phyloP scores from a whole-genome alignment of 2,329 filamentous ascomycete species.

The Kalaharituber pfeilii region DNA sequence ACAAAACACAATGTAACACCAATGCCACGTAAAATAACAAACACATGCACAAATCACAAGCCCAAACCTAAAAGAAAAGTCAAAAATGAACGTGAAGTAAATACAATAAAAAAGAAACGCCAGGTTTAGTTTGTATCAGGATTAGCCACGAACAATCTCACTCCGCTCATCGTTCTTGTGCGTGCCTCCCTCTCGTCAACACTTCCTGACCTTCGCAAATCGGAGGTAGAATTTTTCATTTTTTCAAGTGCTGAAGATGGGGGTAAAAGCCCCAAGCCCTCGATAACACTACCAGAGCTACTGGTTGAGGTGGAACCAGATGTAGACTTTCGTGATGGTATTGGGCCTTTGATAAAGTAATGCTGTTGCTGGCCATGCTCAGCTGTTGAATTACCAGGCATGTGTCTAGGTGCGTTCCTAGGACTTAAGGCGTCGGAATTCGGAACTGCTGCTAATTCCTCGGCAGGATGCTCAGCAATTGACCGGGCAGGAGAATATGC shows the following conservation, averaged over 20 bases:
- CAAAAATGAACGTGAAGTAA: constrained; percentile 1
- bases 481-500: not conserved
- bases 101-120: constrained; percentile 4
- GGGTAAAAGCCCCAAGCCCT: constrained; percentile 7
- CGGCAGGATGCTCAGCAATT: not conserved
- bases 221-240: constrained; percentile 43
- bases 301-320: constrained; percentile 2
- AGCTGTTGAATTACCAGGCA: not conserved
- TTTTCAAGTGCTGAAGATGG: constrained; percentile 33
- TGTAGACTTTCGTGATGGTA: not conserved
- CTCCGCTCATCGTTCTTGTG: constrained; percentile 37
- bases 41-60: not conserved
- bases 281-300: constrained; percentile 5
- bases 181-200: constrained; percentile 72
- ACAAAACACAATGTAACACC: constrained; percentile 10
- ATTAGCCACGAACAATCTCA: constrained; percentile 69
- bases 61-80: not conserved
- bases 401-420: not conserved
- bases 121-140: constrained; percentile 36
- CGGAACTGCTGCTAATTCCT: too few species aligned
- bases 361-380: not conserved
- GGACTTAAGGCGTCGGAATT: not conserved
- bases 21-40: constrained; percentile 5
- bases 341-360: not conserved
- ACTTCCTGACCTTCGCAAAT: constrained; percentile 58